Base-by-base conservation (phyloP, 768 basidiomycete species). In the Chalciporus piperatus region DNA sequence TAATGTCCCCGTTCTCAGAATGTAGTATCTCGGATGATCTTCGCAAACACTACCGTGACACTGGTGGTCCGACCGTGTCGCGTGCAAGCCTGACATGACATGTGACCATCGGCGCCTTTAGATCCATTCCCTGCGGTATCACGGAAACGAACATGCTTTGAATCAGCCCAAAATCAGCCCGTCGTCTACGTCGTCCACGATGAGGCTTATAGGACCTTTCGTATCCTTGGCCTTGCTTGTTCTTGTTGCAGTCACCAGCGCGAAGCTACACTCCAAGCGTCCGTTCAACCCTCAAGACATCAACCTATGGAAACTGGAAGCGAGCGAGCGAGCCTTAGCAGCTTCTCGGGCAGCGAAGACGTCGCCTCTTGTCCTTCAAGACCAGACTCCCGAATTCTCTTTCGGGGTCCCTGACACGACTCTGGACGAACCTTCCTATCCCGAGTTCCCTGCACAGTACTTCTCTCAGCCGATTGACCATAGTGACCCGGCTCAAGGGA, bases 391-490 rank as follows among this genome's bases (percentile, higher is more conserved):
- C 47, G 59, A 52, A 16, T 52, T 59, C 39, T 28, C 45, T 32
- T 40, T 56, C 7, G 52, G 40, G 25, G n/a, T 41, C 9, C n/a
- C 22, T 45, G 50, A 48, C 28, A 50, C 56, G 46, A 51, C 58
- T 41, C 51, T 45, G 48, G 2, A 32, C 27, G 28, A 30, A n/a
- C 40, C 47, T 22, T 13, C 51, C 50, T 51, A 59, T 55, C 35
- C 57, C 20, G 75, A 78, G 33, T 87, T 87, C 64, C 72, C 72
- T 13, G 77, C 77, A 3, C 79, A 80, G 43, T 89, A 81, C 74
- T 95, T 96, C 71, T 69, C 77, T 48, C 94, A 98, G 63, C 92
- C 89, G 3, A 71, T 96, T 54, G 92, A 95, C 63, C 94, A 98
- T 64, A 87, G 88, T 58, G 72, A 77, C 56, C 74, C 74, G 32